A percentile compares a stretch with the other conserved stretches of the same genome.
phyloP scores from a whole-genome alignment of 169 alveolate genomes.

The Cardiosporidium cionae region DNA sequence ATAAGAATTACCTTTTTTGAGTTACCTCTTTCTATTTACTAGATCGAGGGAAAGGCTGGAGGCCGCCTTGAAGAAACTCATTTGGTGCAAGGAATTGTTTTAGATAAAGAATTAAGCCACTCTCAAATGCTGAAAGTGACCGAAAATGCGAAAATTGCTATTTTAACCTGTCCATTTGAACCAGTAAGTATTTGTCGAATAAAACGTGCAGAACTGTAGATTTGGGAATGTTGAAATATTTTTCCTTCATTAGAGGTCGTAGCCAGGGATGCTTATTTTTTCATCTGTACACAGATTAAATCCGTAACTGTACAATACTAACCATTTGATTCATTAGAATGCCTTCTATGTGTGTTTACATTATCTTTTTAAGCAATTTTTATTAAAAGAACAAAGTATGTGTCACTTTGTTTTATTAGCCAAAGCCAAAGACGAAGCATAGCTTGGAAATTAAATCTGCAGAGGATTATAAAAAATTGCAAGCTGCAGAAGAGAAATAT shows the following conservation, averaged over 20 bases:
- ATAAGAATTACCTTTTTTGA: neutral
- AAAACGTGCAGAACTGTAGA: neutral
- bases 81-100: constrained; percentile 85
- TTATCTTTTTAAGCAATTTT: too few species aligned
- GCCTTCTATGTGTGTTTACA: too few species aligned
- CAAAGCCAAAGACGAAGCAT: constrained; percentile 98
- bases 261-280: neutral
- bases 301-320: too few species aligned
- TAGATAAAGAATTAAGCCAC: constrained; percentile 97
- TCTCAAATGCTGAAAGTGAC: constrained; percentile 93
- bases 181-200: constrained; percentile 59
- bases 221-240: neutral
- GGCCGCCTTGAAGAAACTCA: constrained; percentile 92
- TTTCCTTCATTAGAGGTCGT: neutral
- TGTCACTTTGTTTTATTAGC: constrained; percentile 43
- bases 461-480: constrained; percentile 90
- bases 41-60: constrained; percentile 91
- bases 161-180: constrained; percentile 98
- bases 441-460: constrained; percentile 91
- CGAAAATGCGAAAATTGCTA: constrained; percentile 90
- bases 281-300: neutral
- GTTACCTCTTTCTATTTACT: too few species aligned
- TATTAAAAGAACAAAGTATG: too few species aligned
- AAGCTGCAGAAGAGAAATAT: constrained; percentile 84
- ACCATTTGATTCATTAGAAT: too few species aligned